Conservation (phyloP, 2,329 filamentous ascomycete genomes). For the Ophiostoma pallidulum region DNA sequence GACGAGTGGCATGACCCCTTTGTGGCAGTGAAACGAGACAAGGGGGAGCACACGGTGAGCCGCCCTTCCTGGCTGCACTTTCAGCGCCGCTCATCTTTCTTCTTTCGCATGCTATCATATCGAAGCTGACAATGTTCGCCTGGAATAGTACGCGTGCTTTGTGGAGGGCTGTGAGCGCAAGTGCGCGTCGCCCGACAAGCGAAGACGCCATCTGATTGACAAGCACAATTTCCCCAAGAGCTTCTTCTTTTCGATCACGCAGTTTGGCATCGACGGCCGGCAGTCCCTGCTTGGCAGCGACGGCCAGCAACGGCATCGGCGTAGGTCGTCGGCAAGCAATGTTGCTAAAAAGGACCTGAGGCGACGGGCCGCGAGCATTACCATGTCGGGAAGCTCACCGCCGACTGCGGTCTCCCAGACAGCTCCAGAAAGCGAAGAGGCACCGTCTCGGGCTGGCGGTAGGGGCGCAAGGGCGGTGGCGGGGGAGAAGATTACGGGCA, state of each 20-base stretch:
- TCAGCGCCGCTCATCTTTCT: too few relatives aligned
- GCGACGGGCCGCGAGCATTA: constrained; percentile 2
- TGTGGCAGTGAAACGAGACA: constrained; percentile 58
- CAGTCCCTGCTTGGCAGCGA: constrained; percentile 65
- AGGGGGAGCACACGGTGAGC: constrained; percentile 73
- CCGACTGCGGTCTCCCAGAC: neutral
- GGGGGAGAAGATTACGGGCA: neutral
- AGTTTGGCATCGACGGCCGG: constrained; percentile 79
- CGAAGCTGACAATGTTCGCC: neutral
- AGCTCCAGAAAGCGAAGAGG: neutral
- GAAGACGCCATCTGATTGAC: constrained; percentile 81
- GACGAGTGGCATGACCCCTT: constrained; percentile 86
- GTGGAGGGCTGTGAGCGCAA: constrained; percentile 79
- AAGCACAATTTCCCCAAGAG: constrained; percentile 87
- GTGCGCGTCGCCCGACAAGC: constrained; percentile 74
- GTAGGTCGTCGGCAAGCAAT: constrained; percentile 37
- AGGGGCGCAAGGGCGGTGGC: neutral
- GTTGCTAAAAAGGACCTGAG: constrained; percentile 21
- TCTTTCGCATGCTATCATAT: neutral
- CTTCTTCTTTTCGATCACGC: constrained; percentile 81
- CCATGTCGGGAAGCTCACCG: neutral
- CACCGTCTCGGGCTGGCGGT: neutral
- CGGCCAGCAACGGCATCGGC: constrained; percentile 30
- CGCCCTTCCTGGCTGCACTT: too few relatives aligned
- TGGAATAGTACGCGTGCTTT: constrained; percentile 68